Evolutionary conservation across 176 grass and related monocot genomes (phyloP).

Genomic region (Carex parvula): DNA sequence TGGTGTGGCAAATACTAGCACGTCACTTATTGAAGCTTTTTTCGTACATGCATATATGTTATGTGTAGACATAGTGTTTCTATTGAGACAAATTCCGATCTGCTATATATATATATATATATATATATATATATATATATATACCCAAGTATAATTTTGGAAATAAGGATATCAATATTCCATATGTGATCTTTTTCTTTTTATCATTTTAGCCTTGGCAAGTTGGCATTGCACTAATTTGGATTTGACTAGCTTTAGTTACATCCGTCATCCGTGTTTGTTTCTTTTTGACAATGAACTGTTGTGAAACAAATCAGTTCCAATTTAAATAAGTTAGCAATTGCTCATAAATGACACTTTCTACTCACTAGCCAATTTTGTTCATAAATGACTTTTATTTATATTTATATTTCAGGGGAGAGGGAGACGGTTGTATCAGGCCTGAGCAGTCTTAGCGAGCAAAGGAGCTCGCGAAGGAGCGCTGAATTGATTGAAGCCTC

Average conservation of each 20-base stretch:
- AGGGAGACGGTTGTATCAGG: too few relatives aligned
- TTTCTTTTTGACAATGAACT: background rate
- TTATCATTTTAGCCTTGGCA: background rate
- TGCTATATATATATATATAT: background rate
- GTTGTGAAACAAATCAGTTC: background rate
- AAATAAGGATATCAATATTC: background rate
- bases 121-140: too few relatives aligned
- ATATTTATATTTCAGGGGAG: constrained; percentile 8
- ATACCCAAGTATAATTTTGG: background rate
- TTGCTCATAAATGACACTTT: background rate
- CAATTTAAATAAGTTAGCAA: background rate
- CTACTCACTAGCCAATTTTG: background rate
- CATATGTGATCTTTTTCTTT: background rate
- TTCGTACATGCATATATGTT: background rate
- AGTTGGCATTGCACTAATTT: background rate
- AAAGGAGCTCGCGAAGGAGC: constrained; percentile 9
- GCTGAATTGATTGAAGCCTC: background rate
- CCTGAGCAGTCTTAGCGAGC: background rate
- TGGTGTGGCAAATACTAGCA: background rate
- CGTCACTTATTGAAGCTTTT: background rate
- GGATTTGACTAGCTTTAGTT: background rate
- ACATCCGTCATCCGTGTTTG: too few relatives aligned
- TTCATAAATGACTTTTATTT: background rate
- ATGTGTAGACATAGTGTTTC: background rate
- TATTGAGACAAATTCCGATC: background rate